These are phyloP conservation scores for apple (Malus domestica) DNA, from an alignment of 306 rosid genomes.

Conservation along the genomic window DNA sequence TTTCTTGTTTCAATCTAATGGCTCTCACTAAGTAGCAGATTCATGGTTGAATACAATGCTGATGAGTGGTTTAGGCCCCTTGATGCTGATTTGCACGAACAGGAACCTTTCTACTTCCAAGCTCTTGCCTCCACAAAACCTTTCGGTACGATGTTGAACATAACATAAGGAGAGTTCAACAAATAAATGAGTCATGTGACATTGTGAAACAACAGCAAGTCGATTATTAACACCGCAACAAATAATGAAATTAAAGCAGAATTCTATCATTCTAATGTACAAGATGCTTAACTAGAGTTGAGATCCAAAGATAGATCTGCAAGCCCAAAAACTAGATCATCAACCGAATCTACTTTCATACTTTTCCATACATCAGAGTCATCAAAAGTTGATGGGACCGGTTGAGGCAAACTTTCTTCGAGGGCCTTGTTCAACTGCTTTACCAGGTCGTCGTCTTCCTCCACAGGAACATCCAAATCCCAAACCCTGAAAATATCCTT, in stretches of 20 bases:
- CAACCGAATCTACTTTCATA: constrained; percentile 27
- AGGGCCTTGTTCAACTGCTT: constrained; percentile 47
- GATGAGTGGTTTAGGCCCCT: constrained; percentile 7
- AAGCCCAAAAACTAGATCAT: constrained; percentile 35
- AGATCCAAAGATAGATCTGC: constrained; percentile 41
- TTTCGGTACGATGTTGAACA: background rate
- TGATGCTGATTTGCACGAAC: background rate
- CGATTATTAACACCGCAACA: background rate
- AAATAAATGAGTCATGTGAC: background rate
- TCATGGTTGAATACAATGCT: constrained; percentile 3
- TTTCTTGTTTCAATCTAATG: background rate
- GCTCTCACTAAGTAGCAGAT: background rate
- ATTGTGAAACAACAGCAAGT: background rate
- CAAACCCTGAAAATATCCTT: constrained; percentile 62
- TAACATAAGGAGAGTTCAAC: background rate
- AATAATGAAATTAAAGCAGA: background rate
- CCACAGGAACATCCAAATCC: constrained; percentile 55
- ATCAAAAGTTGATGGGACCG: constrained; percentile 18
- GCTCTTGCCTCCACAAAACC: background rate
- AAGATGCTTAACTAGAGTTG: constrained; percentile 1
- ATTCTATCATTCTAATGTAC: background rate
- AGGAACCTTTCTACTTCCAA: background rate
- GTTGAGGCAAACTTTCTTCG: constrained; percentile 24
- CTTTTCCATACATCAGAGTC: constrained; percentile 24
- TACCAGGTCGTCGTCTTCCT: constrained; percentile 57